Evolutionary conservation across 345 rosid genomes (phyloP).

Genomic region (Reutealis trisperma): DNA sequence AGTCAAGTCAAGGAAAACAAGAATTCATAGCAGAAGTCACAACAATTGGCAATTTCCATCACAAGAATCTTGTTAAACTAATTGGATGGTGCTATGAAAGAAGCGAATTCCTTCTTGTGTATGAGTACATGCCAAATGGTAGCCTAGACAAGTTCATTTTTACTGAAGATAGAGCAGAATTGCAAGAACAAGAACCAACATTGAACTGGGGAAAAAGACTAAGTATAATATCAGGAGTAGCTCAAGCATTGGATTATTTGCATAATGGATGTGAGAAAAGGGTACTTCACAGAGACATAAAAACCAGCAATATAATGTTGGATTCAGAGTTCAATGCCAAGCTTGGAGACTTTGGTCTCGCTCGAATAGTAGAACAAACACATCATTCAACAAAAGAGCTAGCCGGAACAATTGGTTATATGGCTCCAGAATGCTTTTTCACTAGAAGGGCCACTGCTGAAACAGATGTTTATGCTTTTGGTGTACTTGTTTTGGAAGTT

Average conservation of each 20-base stretch:
- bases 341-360: constrained; percentile 69
- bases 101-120: constrained; percentile 54
- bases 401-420: constrained; percentile 76
- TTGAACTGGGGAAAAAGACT: constrained; percentile 58
- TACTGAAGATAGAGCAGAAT: neutral
- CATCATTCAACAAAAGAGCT: constrained; percentile 72
- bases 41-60: constrained; percentile 67
- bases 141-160: constrained; percentile 44
- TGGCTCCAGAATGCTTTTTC: constrained; percentile 74
- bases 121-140: constrained; percentile 69
- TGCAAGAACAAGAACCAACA: constrained; percentile 23
- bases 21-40: constrained; percentile 77
- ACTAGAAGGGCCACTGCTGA: constrained; percentile 60
- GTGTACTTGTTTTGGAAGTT: constrained; percentile 62
- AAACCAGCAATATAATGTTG: constrained; percentile 78
- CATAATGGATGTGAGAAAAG: constrained; percentile 62
- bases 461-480: constrained; percentile 69
- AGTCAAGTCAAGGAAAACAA: constrained; percentile 70
- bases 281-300: constrained; percentile 73
- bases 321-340: constrained; percentile 57
- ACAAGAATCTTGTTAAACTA: constrained; percentile 64
- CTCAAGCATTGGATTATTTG: constrained; percentile 69
- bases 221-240: constrained; percentile 46
- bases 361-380: constrained; percentile 59
- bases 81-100: constrained; percentile 85